Evolutionary conservation across 2,329 filamentous ascomycete species (phyloP).

Genomic region (Penicillium capsulatum): DNA sequence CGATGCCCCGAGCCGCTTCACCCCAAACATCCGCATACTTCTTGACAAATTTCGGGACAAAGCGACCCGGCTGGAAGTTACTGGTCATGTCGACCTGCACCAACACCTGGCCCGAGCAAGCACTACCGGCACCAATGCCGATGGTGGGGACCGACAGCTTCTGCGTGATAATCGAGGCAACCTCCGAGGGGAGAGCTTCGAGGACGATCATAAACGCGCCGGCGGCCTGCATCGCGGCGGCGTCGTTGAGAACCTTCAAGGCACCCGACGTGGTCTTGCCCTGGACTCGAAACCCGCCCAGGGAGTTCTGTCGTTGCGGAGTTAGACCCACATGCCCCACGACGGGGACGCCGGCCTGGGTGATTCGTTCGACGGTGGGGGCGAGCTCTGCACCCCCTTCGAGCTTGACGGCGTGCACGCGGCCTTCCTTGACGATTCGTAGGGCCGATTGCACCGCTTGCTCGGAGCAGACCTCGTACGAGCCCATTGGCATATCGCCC

Average conservation of each 20-base stretch:
- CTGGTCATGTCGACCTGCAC: conserved; percentile 97
- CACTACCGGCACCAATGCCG: conserved; percentile 87
- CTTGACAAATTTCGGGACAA: conserved; percentile 93
- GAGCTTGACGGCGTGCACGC: conserved; percentile 81
- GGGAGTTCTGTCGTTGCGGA: conserved; percentile 85
- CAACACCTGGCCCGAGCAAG: conserved; percentile 86
- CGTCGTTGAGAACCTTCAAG: conserved; percentile 72
- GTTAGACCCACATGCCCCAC: conserved; percentile 90
- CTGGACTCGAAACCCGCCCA: conserved; percentile 92
- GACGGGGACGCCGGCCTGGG: conserved; percentile 81
- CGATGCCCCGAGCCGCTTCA: conserved; percentile 71
- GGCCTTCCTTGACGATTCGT: conserved; percentile 82
- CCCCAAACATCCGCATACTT: conserved; percentile 88
- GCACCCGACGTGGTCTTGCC: conserved; percentile 76
- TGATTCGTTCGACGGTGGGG: conserved; percentile 76
- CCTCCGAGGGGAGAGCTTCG: conserved; percentile 82
- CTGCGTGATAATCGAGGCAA: conserved; percentile 73
- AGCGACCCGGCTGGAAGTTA: conserved; percentile 83
- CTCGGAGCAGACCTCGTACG: conserved; percentile 81
- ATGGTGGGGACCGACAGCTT: conserved; percentile 84
- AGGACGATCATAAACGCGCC: conserved; percentile 81
- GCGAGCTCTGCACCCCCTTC: conserved; percentile 90
- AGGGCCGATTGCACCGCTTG: conserved; percentile 84
- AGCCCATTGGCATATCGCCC: conserved; percentile 92
- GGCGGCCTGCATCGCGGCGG: conserved; percentile 84